Conservation (phyloP, 2,329 filamentous ascomycete genomes). For the Hirsutella thompsonii region DNA sequence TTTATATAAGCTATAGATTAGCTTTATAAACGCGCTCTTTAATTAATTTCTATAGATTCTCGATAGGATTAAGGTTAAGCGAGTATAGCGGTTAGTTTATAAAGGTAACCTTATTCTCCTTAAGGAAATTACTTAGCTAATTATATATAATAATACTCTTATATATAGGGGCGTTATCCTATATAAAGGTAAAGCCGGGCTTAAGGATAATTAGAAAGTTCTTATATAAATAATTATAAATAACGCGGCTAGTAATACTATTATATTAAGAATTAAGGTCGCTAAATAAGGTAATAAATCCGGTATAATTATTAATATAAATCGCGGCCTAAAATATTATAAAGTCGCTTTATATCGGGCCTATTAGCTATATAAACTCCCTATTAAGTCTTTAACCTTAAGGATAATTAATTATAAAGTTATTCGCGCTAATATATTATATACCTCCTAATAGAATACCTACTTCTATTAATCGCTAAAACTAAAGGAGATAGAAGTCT, state of each 20-base stretch:
- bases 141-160: background rate
- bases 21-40: background rate
- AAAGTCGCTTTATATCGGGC: background rate
- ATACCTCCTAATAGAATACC: background rate
- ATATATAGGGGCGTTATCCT: background rate
- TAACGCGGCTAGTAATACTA: background rate
- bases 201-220: background rate
- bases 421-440: background rate
- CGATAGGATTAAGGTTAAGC: background rate
- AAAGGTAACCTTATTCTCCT: background rate
- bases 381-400: background rate
- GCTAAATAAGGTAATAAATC: background rate
- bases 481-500: background rate
- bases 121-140: background rate
- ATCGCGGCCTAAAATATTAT: background rate
- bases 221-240: background rate
- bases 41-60: background rate
- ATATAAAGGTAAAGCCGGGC: background rate
- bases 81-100: background rate
- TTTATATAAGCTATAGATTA: background rate
- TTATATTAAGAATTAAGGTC: background rate
- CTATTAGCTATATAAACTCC: background rate
- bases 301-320: background rate
- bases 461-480: background rate
- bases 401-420: background rate